A percentile compares a stretch with the other conserved stretches of the same genome.
phyloP scores from a whole-genome alignment of 2,329 filamentous ascomycete genomes.

The Clonostachys chloroleuca region DNA sequence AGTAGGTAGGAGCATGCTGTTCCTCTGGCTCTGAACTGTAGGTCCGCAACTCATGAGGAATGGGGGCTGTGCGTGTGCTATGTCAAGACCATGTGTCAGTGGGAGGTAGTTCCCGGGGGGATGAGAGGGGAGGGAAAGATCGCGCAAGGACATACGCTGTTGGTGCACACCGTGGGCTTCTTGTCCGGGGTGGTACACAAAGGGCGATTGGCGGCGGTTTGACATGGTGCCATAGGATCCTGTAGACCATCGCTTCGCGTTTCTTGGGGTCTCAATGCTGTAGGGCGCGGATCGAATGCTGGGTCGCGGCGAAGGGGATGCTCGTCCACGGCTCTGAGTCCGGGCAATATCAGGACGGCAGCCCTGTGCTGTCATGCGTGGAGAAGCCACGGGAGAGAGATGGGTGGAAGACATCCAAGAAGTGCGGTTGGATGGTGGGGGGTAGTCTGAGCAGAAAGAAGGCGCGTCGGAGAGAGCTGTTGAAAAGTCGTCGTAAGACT shows the following conservation, averaged over 20 bases:
- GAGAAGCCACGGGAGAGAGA: constrained; percentile 69
- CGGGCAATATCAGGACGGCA: constrained; percentile 57
- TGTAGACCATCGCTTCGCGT: constrained; percentile 74
- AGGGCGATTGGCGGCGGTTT: constrained; percentile 53
- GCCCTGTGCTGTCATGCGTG: constrained; percentile 54
- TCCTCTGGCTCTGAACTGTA: constrained; percentile 33
- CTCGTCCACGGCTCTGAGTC: constrained; percentile 63
- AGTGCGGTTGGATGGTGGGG: constrained; percentile 61
- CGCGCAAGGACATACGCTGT: constrained; percentile 21
- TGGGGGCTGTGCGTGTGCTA: constrained; percentile 39
- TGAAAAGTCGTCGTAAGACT: constrained; percentile 68
- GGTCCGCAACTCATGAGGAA: constrained; percentile 46
- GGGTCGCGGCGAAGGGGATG: constrained; percentile 67
- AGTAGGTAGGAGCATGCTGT: constrained; percentile 52
- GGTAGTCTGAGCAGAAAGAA: constrained; percentile 64
- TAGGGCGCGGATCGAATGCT: constrained; percentile 68
- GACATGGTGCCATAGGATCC: constrained; percentile 58
- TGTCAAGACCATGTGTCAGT: constrained; percentile 20
- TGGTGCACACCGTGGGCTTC: constrained; percentile 55
- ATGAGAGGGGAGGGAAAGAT: constrained; percentile 30
- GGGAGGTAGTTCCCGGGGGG: background rate
- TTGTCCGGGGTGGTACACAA: constrained; percentile 57
- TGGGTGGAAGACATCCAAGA: constrained; percentile 69
- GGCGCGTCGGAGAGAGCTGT: constrained; percentile 61
- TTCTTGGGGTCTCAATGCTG: constrained; percentile 60